Conservation (phyloP, 768 basidiomycete species). For the Rhodosporidiobolus sp. region DNA sequence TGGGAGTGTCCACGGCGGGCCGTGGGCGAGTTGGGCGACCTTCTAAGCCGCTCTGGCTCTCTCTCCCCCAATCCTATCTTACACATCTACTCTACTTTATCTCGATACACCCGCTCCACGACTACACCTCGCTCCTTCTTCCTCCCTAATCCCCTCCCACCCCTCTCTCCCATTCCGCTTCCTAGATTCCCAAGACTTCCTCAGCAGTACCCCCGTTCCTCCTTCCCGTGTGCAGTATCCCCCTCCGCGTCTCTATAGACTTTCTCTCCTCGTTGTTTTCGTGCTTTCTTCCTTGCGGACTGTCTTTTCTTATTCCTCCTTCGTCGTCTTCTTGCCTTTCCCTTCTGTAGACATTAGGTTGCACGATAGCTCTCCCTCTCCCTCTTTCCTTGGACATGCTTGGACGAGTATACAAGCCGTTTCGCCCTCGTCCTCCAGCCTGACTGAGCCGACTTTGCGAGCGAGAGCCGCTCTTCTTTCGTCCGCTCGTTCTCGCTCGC, state of each 20-base stretch:
- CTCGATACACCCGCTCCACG: background rate
- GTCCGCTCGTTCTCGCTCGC: too few relatives aligned
- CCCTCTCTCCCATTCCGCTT: background rate
- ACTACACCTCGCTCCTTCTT: background rate
- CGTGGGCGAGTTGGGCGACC: slow-evolving; percentile 33
- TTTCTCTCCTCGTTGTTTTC: background rate
- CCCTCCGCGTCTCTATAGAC: background rate
- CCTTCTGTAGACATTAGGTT: too few relatives aligned
- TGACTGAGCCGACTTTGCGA: too few relatives aligned
- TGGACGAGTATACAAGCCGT: too few relatives aligned
- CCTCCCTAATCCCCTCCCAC: background rate
- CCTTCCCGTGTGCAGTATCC: background rate
- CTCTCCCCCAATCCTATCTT: background rate
- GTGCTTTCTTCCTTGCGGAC: too few relatives aligned
- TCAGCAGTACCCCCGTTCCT: background rate
- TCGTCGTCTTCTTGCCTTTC: background rate
- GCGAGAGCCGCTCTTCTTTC: too few relatives aligned
- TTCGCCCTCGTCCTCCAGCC: too few relatives aligned
- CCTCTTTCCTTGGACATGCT: background rate
- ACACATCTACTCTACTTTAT: background rate
- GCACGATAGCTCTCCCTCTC: background rate
- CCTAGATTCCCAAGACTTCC: background rate
- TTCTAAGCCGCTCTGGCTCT: slow-evolving; percentile 5
- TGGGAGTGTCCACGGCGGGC: slow-evolving; percentile 26
- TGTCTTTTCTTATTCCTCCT: background rate